Evolutionary conservation across 805 yeast species (phyloP).

Genomic region (Cyberlindnera amylophila): DNA sequence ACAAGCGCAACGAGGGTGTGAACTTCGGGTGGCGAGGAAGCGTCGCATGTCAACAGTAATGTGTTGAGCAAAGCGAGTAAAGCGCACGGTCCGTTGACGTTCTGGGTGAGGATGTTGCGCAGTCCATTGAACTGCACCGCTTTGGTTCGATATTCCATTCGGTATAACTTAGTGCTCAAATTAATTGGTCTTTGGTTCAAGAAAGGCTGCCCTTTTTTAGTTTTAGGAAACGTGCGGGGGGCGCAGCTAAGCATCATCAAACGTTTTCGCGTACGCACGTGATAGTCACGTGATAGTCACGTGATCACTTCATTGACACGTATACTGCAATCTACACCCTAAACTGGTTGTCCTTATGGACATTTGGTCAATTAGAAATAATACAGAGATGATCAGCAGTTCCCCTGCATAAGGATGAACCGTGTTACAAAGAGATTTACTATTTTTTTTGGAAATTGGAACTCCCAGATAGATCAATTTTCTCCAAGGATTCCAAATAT

Average conservation of each 20-base stretch:
- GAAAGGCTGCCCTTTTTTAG: too few relatives aligned
- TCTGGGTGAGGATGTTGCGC: slow-evolving; percentile 64
- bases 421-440: slow-evolving; percentile 99
- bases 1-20: slow-evolving; percentile 31
- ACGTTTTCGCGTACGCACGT: background rate
- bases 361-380: slow-evolving; percentile 99
- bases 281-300: slow-evolving; percentile 1
- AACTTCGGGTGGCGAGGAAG: slow-evolving; percentile 21
- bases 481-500: too few relatives aligned
- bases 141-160: slow-evolving; percentile 14
- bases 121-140: slow-evolving; percentile 22
- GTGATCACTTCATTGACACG: too few relatives aligned
- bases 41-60: slow-evolving; percentile 46
- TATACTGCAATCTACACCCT: too few relatives aligned
- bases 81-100: slow-evolving; percentile 86
- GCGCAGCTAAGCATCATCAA: too few relatives aligned
- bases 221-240: background rate
- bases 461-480: background rate
- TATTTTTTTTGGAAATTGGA: slow-evolving; percentile 22
- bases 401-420: slow-evolving; percentile 99
- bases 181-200: too few relatives aligned
- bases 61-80: slow-evolving; percentile 74
- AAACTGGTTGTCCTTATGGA: slow-evolving; percentile 63
- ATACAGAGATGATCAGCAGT: slow-evolving; percentile 99
- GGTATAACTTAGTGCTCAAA: too few relatives aligned